Percentiles rank a stretch among this genome's conserved stretches.
Conservation (phyloP, 306 rosid species). For the Quercus wislizeni region DNA sequence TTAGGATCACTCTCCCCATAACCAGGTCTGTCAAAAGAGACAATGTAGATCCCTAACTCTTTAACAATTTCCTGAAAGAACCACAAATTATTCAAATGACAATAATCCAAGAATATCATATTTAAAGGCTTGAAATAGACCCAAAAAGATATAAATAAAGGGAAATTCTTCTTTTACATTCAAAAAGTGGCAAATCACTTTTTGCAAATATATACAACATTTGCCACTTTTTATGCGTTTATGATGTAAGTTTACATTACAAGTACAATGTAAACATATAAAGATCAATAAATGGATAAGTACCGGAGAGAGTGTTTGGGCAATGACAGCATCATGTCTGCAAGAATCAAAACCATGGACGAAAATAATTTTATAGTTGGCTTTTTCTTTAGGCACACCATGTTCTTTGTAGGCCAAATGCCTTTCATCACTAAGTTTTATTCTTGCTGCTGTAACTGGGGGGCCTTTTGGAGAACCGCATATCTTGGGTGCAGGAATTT, state of each 20-base stretch:
- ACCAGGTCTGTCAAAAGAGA: slow-evolving; percentile 88
- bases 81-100: slow-evolving; percentile 15
- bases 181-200: too few species aligned
- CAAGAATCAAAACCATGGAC: slow-evolving; percentile 62
- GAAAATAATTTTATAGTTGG: slow-evolving; percentile 58
- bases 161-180: too few species aligned
- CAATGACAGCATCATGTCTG: slow-evolving; percentile 60
- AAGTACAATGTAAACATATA: too few species aligned
- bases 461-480: slow-evolving; percentile 82
- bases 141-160: background rate
- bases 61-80: slow-evolving; percentile 53
- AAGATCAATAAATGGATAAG: background rate
- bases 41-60: slow-evolving; percentile 57
- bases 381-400: slow-evolving; percentile 67
- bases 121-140: background rate
- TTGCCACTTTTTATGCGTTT: too few species aligned
- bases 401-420: slow-evolving; percentile 82
- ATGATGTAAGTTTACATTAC: too few species aligned
- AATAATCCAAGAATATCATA: background rate
- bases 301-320: slow-evolving; percentile 59
- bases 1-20: slow-evolving; percentile 95
- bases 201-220: too few species aligned
- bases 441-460: slow-evolving; percentile 66
- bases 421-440: slow-evolving; percentile 84
- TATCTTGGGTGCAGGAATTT: slow-evolving; percentile 66